phyloP scores from a whole-genome alignment of 2,329 filamentous ascomycete species.

The Sclerotinia nivalis region DNA sequence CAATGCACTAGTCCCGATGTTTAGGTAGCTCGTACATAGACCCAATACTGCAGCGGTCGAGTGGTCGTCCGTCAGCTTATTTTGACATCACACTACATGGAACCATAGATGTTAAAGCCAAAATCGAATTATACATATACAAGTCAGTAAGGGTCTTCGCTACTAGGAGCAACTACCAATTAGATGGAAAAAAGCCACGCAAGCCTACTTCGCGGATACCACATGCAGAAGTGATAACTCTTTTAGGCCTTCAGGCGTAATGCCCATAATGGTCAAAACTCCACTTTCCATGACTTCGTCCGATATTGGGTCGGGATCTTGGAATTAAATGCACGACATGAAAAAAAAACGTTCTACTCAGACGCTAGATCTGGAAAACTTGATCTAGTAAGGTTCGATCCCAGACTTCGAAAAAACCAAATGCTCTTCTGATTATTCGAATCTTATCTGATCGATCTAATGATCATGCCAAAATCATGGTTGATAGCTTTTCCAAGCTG shows the following conservation, averaged over 20 bases:
- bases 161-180: neutral
- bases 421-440: neutral
- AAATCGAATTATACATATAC: neutral
- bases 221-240: neutral
- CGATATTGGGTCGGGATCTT: neutral
- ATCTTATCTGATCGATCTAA: slow-evolving; percentile 16
- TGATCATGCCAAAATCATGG: neutral
- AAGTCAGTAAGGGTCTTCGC: neutral
- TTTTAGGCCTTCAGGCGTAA: neutral
- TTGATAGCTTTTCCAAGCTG: neutral
- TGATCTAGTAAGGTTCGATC: neutral
- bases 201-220: neutral
- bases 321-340: neutral
- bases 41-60: neutral
- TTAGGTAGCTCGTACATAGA: neutral
- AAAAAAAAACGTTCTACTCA: neutral
- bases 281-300: neutral
- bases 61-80: neutral
- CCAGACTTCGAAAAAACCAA: neutral
- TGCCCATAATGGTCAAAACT: neutral
- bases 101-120: neutral
- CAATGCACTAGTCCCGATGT: neutral
- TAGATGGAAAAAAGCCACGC: neutral
- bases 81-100: neutral
- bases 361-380: neutral